Evolutionary conservation across 208 protist species (phyloP).

Genomic region (Phytomonas sp.): DNA sequence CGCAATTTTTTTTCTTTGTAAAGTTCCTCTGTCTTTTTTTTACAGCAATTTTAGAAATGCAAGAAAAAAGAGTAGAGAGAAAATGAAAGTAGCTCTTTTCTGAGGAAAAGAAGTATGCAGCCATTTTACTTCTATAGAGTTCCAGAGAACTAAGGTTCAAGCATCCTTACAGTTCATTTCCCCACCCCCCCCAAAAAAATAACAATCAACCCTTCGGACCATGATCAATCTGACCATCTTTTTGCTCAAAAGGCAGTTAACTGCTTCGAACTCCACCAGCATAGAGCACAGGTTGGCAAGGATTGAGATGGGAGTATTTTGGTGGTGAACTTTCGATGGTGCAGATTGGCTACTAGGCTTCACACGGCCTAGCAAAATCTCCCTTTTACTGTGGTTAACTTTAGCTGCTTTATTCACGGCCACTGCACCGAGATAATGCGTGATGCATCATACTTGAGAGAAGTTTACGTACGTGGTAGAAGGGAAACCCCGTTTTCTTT

Average conservation of each 20-base stretch:
- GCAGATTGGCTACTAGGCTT: neutral
- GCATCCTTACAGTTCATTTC: neutral
- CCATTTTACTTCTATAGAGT: neutral
- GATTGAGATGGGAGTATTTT: neutral
- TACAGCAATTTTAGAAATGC: neutral
- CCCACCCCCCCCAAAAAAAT: neutral
- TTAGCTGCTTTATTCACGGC: neutral
- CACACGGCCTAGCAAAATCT: too few species aligned
- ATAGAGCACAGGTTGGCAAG: neutral
- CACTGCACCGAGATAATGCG: neutral
- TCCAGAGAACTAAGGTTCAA: neutral
- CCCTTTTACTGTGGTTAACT: neutral
- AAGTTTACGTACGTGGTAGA: neutral
- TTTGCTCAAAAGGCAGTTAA: neutral
- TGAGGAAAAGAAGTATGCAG: neutral
- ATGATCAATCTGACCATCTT: neutral
- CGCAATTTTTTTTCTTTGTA: conserved; percentile 3
- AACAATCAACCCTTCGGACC: neutral
- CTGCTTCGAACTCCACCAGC: neutral
- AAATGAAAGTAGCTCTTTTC: neutral
- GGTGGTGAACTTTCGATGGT: neutral
- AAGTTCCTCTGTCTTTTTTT: neutral
- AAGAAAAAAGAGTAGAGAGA: neutral
- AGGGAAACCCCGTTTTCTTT: neutral
- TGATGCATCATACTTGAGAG: neutral